Evolutionary conservation across 2,329 filamentous ascomycete species (phyloP).

Genomic region (Fusarium luffae): DNA sequence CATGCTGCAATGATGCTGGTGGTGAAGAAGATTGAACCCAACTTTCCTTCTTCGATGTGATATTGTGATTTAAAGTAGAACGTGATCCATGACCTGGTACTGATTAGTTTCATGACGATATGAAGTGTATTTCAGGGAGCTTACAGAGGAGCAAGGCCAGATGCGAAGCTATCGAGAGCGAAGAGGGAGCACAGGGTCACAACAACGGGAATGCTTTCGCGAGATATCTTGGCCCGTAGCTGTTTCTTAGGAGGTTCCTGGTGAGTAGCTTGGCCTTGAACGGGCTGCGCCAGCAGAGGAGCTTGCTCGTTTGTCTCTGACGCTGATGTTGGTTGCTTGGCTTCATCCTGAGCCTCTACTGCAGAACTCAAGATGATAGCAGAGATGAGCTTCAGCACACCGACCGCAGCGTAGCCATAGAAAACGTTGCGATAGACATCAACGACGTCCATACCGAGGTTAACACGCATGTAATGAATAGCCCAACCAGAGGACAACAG

Average conservation of each 20-base stretch:
- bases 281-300: slow-evolving; percentile 39
- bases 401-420: slow-evolving; percentile 53
- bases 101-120: slow-evolving; percentile 9
- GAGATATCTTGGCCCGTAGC: slow-evolving; percentile 68
- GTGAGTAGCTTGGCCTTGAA: accelerated
- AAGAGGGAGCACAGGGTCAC: slow-evolving; percentile 74
- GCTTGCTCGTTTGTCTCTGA: slow-evolving; percentile 32
- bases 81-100: slow-evolving; percentile 66
- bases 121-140: slow-evolving; percentile 40
- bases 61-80: slow-evolving; percentile 65
- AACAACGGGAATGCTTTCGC: slow-evolving; percentile 64
- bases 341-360: slow-evolving; percentile 53
- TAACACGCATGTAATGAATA: slow-evolving; percentile 60
- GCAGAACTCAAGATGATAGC: slow-evolving; percentile 60
- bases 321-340: not conserved
- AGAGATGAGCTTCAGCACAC: slow-evolving; percentile 66
- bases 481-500: slow-evolving; percentile 69
- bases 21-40: slow-evolving; percentile 67
- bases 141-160: slow-evolving; percentile 73
- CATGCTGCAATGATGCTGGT: slow-evolving; percentile 63
- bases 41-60: slow-evolving; percentile 58
- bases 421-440: slow-evolving; percentile 68
- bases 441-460: slow-evolving; percentile 56
- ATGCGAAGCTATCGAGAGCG: slow-evolving; percentile 75
- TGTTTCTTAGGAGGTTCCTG: slow-evolving; percentile 10